Percentiles rank a stretch among this genome's conserved stretches.
These are phyloP conservation scores for Aspergillus pseudonomiae DNA, from an alignment of 2,329 filamentous ascomycete genomes.

Conservation along the genomic window DNA sequence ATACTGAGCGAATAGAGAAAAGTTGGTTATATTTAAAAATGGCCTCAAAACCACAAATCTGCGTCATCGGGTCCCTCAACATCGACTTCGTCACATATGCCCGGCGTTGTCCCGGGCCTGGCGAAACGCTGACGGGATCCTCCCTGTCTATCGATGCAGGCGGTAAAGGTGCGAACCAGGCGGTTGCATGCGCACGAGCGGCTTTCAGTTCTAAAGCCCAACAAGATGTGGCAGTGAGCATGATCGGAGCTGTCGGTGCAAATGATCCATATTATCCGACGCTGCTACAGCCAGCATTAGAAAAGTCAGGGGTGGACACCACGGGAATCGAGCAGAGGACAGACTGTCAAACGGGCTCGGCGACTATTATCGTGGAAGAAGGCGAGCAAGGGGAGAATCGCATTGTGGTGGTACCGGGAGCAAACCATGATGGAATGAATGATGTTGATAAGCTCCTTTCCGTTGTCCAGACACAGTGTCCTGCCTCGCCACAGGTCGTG, in stretches of 20 bases:
- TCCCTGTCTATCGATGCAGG: conserved; percentile 80
- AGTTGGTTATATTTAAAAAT: neutral
- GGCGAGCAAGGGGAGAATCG: conserved; percentile 71
- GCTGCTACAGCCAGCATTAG: conserved; percentile 61
- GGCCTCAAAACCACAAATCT: neutral
- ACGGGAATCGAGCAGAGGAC: conserved; percentile 53
- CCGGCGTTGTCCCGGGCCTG: conserved; percentile 76
- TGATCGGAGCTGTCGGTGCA: conserved; percentile 72
- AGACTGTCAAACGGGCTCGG: conserved; percentile 65
- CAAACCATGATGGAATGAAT: conserved; percentile 60
- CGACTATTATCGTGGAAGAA: conserved; percentile 75
- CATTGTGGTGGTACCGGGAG: conserved; percentile 72
- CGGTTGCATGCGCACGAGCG: conserved; percentile 76
- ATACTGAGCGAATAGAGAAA: neutral
- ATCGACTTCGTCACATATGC: conserved; percentile 90
- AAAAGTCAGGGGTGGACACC: conserved; percentile 64
- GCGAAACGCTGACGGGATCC: conserved; percentile 82
- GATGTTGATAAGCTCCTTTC: conserved; percentile 41
- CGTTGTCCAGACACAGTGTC: conserved; percentile 28
- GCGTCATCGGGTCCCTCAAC: conserved; percentile 87
- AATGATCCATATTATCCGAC: conserved; percentile 64
- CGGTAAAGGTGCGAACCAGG: conserved; percentile 95
- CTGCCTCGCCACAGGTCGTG: conserved; percentile 61
- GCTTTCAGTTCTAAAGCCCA: conserved; percentile 13
- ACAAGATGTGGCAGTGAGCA: conserved; percentile 56